phyloP scores from a whole-genome alignment of 1,284 basidiomycete species.

The Tylopilus sp. region DNA sequence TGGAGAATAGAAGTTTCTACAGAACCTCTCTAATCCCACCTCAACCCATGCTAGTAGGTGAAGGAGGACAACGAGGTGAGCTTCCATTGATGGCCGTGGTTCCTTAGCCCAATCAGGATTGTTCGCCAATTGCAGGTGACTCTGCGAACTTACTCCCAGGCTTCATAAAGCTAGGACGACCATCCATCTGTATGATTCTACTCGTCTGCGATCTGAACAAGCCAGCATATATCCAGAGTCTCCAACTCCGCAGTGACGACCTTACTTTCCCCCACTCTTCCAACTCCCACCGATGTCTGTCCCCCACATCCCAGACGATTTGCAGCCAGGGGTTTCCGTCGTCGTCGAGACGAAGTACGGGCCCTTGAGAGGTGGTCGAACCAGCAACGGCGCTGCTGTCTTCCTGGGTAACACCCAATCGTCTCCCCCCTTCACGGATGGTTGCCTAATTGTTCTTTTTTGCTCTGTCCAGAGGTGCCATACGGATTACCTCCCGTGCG shows the following conservation, averaged over 20 bases:
- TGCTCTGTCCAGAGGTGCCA: conserved; percentile 55
- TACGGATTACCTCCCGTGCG: conserved; percentile 64
- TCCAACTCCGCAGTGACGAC: background rate
- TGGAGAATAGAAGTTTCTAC: too few relatives aligned
- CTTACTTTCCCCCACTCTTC: conserved; percentile 22
- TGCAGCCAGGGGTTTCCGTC: conserved; percentile 43
- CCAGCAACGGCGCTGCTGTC: conserved; percentile 55
- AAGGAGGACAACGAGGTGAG: background rate
- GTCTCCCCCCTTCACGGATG: too few relatives aligned
- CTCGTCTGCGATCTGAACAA: background rate
- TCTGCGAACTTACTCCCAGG: background rate
- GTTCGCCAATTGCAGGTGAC: background rate
- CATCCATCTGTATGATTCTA: background rate
- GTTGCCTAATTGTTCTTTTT: background rate
- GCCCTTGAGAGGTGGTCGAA: conserved; percentile 53
- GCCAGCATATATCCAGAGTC: background rate
- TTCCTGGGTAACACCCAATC: conserved; percentile 51
- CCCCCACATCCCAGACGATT: conserved; percentile 50
- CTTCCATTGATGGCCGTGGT: background rate
- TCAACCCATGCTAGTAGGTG: too few relatives aligned
- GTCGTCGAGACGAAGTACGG: conserved; percentile 55
- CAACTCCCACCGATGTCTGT: background rate
- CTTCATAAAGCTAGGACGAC: background rate
- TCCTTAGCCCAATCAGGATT: background rate
- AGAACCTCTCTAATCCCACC: too few relatives aligned